Conservation (phyloP, 441 rosid genomes). For the Erodium trifolium region DNA sequence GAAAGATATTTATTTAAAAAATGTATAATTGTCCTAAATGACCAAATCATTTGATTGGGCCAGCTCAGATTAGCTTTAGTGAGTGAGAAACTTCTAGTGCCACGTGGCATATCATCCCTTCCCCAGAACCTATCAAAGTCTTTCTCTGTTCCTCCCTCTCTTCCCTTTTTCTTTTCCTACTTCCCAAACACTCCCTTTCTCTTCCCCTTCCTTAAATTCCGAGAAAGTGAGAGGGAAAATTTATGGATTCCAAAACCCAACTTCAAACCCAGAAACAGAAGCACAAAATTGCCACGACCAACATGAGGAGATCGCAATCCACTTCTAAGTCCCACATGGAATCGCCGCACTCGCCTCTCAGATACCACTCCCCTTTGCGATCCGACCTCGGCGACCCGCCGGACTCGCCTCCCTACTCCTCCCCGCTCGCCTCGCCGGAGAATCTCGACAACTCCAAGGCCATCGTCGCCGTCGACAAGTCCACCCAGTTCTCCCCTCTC, state of each 20-base stretch:
- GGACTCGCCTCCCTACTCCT: constrained; percentile 50
- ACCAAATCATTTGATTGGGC: neutral
- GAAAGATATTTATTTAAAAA: too few relatives aligned
- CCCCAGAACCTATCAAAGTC: constrained; percentile 11
- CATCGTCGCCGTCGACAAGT: constrained; percentile 26
- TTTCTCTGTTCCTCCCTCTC: neutral
- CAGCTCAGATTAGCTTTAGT: neutral
- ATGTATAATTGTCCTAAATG: too few relatives aligned
- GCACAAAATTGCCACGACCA: constrained; percentile 15
- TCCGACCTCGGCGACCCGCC: constrained; percentile 66
- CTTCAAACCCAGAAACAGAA: constrained; percentile 14
- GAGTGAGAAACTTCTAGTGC: neutral
- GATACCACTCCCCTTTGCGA: constrained; percentile 59
- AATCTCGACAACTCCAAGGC: constrained; percentile 42
- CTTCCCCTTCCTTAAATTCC: constrained; percentile 21
- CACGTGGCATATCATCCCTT: constrained; percentile 3
- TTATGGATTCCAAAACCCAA: neutral
- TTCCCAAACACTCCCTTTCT: neutral
- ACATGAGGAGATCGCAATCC: constrained; percentile 39
- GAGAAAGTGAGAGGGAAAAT: constrained; percentile 12
- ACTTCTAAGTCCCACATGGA: constrained; percentile 17
- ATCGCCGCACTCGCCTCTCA: constrained; percentile 76
- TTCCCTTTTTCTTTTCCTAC: neutral
- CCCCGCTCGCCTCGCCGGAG: constrained; percentile 54
- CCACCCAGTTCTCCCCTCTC: too few relatives aligned